Evolutionary conservation across 176 grass and related monocot species (phyloP).

Genomic region (Oryza meridionalis): DNA sequence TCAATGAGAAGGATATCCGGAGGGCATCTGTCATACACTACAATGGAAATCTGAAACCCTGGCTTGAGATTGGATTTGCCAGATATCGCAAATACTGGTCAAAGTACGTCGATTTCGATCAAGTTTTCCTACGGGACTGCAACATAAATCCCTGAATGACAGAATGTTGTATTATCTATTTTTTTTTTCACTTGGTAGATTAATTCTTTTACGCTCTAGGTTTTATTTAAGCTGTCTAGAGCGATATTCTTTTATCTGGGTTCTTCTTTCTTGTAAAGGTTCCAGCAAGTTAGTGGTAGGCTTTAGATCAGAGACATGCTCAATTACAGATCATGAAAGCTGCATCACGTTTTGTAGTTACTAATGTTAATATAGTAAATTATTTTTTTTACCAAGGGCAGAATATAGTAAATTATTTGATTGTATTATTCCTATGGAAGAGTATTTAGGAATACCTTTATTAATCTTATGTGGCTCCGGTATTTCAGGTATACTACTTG

Average conservation of each 20-base stretch:
- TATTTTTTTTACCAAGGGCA: too few relatives aligned
- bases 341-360: conserved; percentile 35
- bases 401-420: conserved; percentile 21
- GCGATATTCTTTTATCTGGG: conserved; percentile 40
- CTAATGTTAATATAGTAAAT: conserved; percentile 8
- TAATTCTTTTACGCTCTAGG: conserved; percentile 67
- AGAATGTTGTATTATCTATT: background rate
- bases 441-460: too few relatives aligned
- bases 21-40: conserved; percentile 80
- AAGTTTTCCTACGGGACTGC: conserved; percentile 74
- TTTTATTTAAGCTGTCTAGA: conserved; percentile 48
- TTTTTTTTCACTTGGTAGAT: conserved; percentile 24
- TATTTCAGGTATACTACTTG: background rate
- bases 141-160: conserved; percentile 68
- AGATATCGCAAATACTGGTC: conserved; percentile 91
- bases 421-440: background rate
- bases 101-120: conserved; percentile 57
- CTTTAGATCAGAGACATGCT: conserved; percentile 30
- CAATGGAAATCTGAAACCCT: conserved; percentile 95
- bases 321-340: background rate
- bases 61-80: conserved; percentile 79
- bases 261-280: conserved; percentile 26
- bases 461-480: too few relatives aligned
- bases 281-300: conserved; percentile 31
- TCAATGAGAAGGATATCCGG: conserved; percentile 67